Conservation (phyloP, 2,329 filamentous ascomycete genomes). For the Cyphellophora europaea region DNA sequence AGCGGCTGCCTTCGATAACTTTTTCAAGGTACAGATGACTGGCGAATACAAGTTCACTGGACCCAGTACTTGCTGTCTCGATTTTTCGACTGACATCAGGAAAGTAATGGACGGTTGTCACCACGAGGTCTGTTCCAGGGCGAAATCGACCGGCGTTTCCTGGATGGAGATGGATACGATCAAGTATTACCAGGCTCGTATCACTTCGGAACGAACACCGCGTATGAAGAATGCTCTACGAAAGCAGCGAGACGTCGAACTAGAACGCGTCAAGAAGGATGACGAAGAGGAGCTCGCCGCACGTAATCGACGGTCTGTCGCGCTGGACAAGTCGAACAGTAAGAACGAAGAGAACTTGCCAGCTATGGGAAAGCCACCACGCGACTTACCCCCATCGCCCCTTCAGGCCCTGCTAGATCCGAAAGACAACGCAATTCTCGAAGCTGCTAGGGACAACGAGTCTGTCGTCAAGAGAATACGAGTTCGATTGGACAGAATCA, state of each 20-base stretch:
- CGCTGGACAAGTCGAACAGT: conserved; percentile 6
- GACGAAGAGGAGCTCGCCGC: conserved; percentile 13
- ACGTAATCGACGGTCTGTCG: conserved; percentile 7
- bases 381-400: conserved; percentile 2
- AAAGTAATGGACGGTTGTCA: conserved; percentile 6
- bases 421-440: conserved; percentile 13
- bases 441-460: conserved; percentile 16
- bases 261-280: conserved; percentile 14
- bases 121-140: conserved; percentile 16
- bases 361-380: not conserved
- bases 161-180: conserved; percentile 19
- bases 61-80: conserved; percentile 12
- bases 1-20: conserved; percentile 9
- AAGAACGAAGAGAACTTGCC: conserved; percentile 1
- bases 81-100: conserved; percentile 3
- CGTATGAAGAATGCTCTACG: conserved; percentile 17
- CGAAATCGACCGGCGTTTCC: conserved; percentile 15
- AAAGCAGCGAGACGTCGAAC: conserved; percentile 19
- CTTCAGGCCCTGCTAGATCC: conserved; percentile 8
- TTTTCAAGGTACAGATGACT: conserved; percentile 14
- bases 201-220: conserved; percentile 13
- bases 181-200: conserved; percentile 17
- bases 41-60: conserved; percentile 16
- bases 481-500: conserved; percentile 13
- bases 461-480: conserved; percentile 14